Percentiles rank a stretch among this genome's conserved stretches.
These are phyloP conservation scores for Podila clonocystis DNA, from an alignment of 192 early-diverging fungal genomes.

Conservation along the genomic window DNA sequence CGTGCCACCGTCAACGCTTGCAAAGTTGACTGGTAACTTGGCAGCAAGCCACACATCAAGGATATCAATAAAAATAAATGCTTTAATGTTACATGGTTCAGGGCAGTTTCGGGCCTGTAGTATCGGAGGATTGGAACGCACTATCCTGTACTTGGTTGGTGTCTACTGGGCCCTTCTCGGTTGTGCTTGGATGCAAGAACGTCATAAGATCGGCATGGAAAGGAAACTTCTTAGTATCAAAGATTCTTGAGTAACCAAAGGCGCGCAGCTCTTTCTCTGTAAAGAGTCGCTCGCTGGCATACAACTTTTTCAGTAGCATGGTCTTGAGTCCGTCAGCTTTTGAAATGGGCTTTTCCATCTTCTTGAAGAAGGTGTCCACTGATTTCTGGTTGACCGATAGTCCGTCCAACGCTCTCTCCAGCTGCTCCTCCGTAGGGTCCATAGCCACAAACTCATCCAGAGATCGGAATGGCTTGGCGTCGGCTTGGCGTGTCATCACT, in stretches of 20 bases:
- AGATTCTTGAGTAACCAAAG: too few relatives aligned
- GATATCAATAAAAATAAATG: neutral
- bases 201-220: too few relatives aligned
- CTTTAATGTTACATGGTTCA: neutral
- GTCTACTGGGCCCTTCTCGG: too few relatives aligned
- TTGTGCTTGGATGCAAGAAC: too few relatives aligned
- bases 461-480: constrained; percentile 15
- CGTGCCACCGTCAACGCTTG: constrained; percentile 54
- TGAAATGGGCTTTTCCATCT: neutral
- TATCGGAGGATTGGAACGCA: too few relatives aligned
- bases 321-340: neutral
- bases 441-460: constrained; percentile 19
- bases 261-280: too few relatives aligned
- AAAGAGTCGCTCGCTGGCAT: neutral
- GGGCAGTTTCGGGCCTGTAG: too few relatives aligned
- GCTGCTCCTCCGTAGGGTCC: neutral
- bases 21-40: constrained; percentile 53
- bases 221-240: too few relatives aligned
- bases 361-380: neutral
- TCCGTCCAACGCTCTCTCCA: constrained; percentile 15
- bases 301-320: neutral
- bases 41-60: neutral
- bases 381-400: neutral
- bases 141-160: too few relatives aligned
- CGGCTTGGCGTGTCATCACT: constrained; percentile 2